Conservation (phyloP, 208 protist species). For the Acanthamoeba sp. region DNA sequence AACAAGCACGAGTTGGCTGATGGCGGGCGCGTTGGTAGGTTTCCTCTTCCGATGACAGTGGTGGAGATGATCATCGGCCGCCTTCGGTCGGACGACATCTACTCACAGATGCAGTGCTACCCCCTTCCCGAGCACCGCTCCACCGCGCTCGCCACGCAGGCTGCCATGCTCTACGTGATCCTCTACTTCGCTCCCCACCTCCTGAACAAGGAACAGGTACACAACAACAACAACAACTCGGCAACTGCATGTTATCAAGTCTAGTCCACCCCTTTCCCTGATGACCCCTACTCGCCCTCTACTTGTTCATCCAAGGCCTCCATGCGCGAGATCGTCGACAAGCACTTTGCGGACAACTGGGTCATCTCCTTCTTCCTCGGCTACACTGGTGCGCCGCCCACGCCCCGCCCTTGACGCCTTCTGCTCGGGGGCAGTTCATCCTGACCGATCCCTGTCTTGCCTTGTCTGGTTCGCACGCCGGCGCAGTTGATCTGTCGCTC, state of each 20-base stretch:
- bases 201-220: slow-evolving; percentile 91
- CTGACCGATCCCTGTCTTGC: no score
- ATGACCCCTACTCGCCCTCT: neutral
- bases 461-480: neutral
- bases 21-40: neutral
- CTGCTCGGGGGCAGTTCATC: no score
- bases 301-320: slow-evolving; percentile 84
- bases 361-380: slow-evolving; percentile 98
- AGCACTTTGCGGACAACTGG: slow-evolving; percentile 99
- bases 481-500: slow-evolving; percentile 91
- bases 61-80: slow-evolving; percentile 94
- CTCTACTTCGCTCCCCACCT: slow-evolving; percentile 97
- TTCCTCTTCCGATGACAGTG: slow-evolving; percentile 71
- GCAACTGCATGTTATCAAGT: no score
- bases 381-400: slow-evolving; percentile 94
- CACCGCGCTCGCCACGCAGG: slow-evolving; percentile 95
- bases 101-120: slow-evolving; percentile 94
- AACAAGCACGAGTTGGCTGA: neutral
- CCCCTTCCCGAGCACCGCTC: slow-evolving; percentile 96
- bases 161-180: slow-evolving; percentile 96
- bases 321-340: slow-evolving; percentile 99
- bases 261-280: neutral
- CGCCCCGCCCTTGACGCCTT: no score
- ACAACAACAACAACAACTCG: neutral
- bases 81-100: slow-evolving; percentile 97